Evolutionary conservation across 345 rosid genomes (phyloP), one percentile per base, ranked within the genome.

Genomic region (Citrus medica): DNA sequence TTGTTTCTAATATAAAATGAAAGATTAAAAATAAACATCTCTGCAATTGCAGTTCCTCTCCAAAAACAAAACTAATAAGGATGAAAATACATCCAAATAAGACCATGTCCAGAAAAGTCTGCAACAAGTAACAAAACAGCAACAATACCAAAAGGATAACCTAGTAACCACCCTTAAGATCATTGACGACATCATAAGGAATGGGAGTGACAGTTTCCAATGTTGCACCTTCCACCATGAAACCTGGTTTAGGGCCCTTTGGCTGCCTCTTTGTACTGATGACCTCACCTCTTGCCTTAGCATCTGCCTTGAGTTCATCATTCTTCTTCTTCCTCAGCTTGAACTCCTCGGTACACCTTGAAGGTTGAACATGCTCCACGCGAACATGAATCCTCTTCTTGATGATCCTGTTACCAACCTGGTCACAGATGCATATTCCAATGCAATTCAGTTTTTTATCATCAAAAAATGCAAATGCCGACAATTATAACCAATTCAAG

Each of bases 251-350:
- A 30, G 95, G 93, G 2, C 95, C 95, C 37, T 76, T 77, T 6
- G 95, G 95, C 81, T 87, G 92, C 81, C 95, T 86, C 88, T 91
- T 91, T 27, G 95, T 91, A 84, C 95, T 86, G 67, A 91, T 89
- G 42, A 81, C 83, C 83, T 81, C 90, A 33, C 93, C 93, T 69
- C 67, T 85, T 0, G 89, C 91, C 85, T 89, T 90, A 7, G 94
- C 94, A 79, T 84, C 91, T 4, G 95, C 92, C 86, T 91, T 91
- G 42, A 89, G 85, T 53, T 80, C 79, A 65, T 91, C 95, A 7
- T 91, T 91, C 87, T 86, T 86, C 69, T 81, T 74, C 84, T 85
- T 89, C 87, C 95, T 89, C 14, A 86, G 81, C 38, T 74, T 76
- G 79, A 91, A 79, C n/a, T 91, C 93, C 86, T 91, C 95, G 0